Conservation (phyloP, 352 stramenopile genomes). For the Hyaloperonospora arabidopsidis region DNA sequence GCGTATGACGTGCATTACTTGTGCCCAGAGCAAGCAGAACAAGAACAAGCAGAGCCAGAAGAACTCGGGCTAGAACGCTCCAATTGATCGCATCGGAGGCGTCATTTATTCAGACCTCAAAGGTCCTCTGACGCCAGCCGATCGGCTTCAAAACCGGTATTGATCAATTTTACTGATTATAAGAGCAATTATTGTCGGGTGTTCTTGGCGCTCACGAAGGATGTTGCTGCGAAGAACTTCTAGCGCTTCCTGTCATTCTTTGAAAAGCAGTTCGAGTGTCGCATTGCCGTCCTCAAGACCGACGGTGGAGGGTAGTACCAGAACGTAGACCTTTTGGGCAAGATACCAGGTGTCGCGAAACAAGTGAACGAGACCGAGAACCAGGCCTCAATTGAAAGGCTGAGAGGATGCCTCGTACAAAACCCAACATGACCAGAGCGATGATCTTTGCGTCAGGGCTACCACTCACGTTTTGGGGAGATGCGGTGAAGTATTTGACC, state of each 20-base stretch:
- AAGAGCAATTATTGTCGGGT: slow-evolving; percentile 7
- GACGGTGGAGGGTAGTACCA: slow-evolving; percentile 18
- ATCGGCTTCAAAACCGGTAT: no score
- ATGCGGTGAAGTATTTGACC: slow-evolving; percentile 17
- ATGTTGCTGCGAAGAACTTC: slow-evolving; percentile 1
- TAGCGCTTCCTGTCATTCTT: neutral
- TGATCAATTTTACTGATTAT: slow-evolving; percentile 11
- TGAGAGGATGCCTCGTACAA: neutral
- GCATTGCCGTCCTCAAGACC: slow-evolving; percentile 2
- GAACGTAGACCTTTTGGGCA: no score
- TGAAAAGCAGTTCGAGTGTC: neutral
- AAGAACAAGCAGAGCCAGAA: neutral
- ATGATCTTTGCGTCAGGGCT: slow-evolving; percentile 25
- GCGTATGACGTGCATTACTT: neutral
- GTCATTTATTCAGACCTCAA: neutral
- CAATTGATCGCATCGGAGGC: neutral
- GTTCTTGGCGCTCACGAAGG: slow-evolving; percentile 5
- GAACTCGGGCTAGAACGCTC: neutral
- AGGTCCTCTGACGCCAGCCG: neutral
- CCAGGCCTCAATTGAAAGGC: no score
- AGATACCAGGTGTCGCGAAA: no score
- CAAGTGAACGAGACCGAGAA: no score
- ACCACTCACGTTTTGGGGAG: slow-evolving; percentile 20
- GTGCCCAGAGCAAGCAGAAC: neutral
- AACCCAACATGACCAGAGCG: neutral